Evolutionary conservation across 768 basidiomycete species (phyloP), one percentile per base, ranked within the genome.

Genomic region (Boletus reticulatus): DNA sequence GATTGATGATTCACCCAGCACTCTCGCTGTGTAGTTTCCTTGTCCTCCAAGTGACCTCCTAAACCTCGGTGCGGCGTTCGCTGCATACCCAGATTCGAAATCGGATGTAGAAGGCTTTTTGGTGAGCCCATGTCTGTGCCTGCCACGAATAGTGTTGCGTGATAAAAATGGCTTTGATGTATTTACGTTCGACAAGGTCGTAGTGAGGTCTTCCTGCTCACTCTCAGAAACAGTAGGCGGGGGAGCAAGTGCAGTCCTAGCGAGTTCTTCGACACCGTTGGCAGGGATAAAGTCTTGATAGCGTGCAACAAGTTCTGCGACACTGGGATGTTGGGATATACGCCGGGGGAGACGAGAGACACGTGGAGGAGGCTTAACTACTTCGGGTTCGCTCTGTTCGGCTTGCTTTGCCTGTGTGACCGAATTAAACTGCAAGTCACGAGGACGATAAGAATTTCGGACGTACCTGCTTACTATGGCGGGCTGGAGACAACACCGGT

Each of bases 11-110:
- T 69, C 73, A 29, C 79, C 73, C 10, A 82, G 83, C 1, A 65
- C 22, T 20, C 75, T 86, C 10, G 83, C 78, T 42, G 86, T 81
- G 37, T 85, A 52, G 41, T 71, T 65, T 14, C 61, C 56, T 27
- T 57, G 67, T 68, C 60, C 48, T 38, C 74, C 71, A 9, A 76
- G 53, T 6, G 79, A 67, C 50, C 83, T 83, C 22, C 87, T 75
- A 61, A 91, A 87, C 60, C 82, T 80, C 3, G 92, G 88, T 1
- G 92, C 93, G 55, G 94, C 85, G 65, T 94, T 94, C n/a, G 87
- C 90, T 4, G 94, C 93, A 72, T 95, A 96, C 45, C 94, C 85
- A 53, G 89, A 84, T 72, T 96, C 94, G 51, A 92, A 92, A 67
- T 96, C 94, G 7, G 94, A 95, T 11, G 78, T 77, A 10, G 87